These are phyloP conservation scores for Gossypium lobatum DNA, from an alignment of 441 rosid species.

Conservation along the genomic window DNA sequence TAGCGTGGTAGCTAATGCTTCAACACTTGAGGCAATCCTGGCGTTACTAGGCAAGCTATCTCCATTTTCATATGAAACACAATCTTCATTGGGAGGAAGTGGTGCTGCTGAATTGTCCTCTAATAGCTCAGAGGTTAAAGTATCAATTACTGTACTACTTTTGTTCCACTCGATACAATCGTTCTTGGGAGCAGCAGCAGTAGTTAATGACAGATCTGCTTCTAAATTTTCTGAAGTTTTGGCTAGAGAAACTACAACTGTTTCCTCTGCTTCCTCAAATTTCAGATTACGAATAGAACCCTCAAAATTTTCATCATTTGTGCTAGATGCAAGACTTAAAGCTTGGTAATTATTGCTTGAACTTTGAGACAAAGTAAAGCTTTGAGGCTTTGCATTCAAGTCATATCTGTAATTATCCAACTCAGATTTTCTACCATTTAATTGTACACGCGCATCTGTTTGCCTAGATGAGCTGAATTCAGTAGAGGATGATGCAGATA, in stretches of 20 bases:
- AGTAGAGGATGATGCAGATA: slow-evolving; percentile 79
- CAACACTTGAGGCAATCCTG: slow-evolving; percentile 31
- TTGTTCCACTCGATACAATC: slow-evolving; percentile 24
- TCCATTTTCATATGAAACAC: slow-evolving; percentile 30
- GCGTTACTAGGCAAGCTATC: slow-evolving; percentile 26
- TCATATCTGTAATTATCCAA: slow-evolving; percentile 61
- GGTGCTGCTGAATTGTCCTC: slow-evolving; percentile 34
- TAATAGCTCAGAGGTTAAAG: slow-evolving; percentile 33
- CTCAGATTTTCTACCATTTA: slow-evolving; percentile 66
- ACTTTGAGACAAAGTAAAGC: slow-evolving; percentile 50
- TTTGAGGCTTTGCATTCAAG: slow-evolving; percentile 49
- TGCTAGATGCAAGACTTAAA: slow-evolving; percentile 36
- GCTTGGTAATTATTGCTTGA: slow-evolving; percentile 46
- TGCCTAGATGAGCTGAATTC: slow-evolving; percentile 69
- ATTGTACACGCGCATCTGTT: slow-evolving; percentile 49
- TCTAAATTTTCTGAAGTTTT: slow-evolving; percentile 35
- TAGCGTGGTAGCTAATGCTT: slow-evolving; percentile 27
- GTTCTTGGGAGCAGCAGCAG: slow-evolving; percentile 19
- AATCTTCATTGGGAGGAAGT: slow-evolving; percentile 23
- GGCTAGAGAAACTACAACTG: slow-evolving; percentile 31
- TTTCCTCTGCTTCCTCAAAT: slow-evolving; percentile 28
- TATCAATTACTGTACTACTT: slow-evolving; percentile 30
- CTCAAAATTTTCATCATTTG: slow-evolving; percentile 38
- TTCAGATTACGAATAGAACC: slow-evolving; percentile 28
- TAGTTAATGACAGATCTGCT: slow-evolving; percentile 21